A percentile compares a stretch with the other conserved stretches of the same genome.
Conservation (phyloP, 2,329 filamentous ascomycete species). For the Arthroderma sp. region DNA sequence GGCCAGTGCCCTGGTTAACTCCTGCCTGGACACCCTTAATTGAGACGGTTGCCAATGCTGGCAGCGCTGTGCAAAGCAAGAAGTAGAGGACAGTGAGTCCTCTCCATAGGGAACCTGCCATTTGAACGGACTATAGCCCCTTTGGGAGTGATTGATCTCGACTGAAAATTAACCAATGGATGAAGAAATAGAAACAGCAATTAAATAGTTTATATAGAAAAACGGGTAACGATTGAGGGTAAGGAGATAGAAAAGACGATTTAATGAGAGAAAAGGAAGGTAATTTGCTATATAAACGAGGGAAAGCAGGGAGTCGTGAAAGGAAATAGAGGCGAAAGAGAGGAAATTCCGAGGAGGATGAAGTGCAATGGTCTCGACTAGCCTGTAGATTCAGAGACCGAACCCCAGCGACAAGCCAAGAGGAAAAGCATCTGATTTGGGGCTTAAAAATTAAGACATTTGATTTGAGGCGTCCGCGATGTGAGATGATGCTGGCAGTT, state of each 20-base stretch:
- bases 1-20: conserved; percentile 20
- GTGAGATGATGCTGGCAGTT: not conserved
- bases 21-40: conserved; percentile 20
- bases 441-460: not conserved
- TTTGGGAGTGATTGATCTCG: not conserved
- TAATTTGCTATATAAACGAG: not conserved
- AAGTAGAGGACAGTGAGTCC: not conserved
- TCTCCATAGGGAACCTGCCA: not conserved
- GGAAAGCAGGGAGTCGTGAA: not conserved
- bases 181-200: not conserved
- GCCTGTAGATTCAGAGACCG: not conserved
- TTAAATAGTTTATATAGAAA: not conserved
- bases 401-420: not conserved
- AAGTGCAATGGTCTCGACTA: not conserved
- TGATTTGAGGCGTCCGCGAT: not conserved
- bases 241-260: not conserved
- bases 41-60: not conserved
- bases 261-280: not conserved
- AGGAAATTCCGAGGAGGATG: not conserved
- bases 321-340: not conserved
- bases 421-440: not conserved
- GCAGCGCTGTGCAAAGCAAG: not conserved
- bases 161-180: not conserved
- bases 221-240: not conserved
- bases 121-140: not conserved